phyloP scores from a whole-genome alignment of 2,329 filamentous ascomycete genomes.

The Hymenoscyphus repandus region DNA sequence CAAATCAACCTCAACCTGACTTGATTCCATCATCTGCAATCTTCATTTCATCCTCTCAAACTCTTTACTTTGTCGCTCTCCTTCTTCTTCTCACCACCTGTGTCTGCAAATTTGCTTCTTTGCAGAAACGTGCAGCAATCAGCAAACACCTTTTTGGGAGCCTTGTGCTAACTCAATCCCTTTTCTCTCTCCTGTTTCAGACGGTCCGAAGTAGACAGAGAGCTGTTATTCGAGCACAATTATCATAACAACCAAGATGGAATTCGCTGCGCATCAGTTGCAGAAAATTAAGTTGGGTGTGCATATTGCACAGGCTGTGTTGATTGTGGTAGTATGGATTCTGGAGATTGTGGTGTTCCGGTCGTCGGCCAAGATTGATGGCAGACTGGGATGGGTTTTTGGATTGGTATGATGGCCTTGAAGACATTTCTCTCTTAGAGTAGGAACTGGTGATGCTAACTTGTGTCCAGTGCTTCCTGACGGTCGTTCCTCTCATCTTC shows the following conservation, averaged over 20 bases:
- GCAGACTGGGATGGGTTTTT: constrained; percentile 59
- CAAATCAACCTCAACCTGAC: not conserved
- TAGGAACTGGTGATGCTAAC: not conserved
- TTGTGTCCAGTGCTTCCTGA: constrained; percentile 53
- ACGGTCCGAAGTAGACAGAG: not conserved
- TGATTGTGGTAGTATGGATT: constrained; percentile 52
- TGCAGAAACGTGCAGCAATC: not conserved
- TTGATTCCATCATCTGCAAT: not conserved
- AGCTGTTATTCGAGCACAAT: not conserved
- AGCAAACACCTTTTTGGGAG: not conserved
- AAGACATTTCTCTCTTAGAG: not conserved
- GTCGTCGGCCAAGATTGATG: constrained; percentile 45
- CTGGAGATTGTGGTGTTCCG: constrained; percentile 57
- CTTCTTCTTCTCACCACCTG: not conserved
- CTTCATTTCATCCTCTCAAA: not conserved
- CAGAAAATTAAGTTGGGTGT: constrained; percentile 46
- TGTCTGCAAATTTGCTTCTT: not conserved
- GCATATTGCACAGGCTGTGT: constrained; percentile 49
- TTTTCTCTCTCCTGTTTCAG: constrained; percentile 5
- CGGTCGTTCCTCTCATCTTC: constrained; percentile 59
- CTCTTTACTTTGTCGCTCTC: not conserved
- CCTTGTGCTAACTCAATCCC: not conserved
- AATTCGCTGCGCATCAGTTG: constrained; percentile 29
- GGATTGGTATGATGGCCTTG: constrained; percentile 46
- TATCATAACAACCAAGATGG: constrained; percentile 17